These are phyloP conservation scores for Alternaria sp. DNA, from an alignment of 2,329 filamentous ascomycete genomes.

Conservation along the genomic window DNA sequence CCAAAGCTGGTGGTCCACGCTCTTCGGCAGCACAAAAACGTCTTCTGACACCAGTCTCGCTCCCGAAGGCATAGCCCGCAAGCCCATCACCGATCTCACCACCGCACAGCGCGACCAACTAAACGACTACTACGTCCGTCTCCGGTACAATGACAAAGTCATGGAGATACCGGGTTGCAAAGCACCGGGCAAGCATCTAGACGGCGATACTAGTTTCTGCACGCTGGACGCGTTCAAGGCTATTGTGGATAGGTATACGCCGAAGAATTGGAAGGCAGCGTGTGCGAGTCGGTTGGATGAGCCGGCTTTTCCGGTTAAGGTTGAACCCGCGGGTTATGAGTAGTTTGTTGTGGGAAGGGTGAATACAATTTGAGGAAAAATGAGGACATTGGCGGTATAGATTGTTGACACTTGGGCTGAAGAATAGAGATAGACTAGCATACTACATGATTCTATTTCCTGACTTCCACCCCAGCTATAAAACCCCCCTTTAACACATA, in stretches of 20 bases:
- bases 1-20: slow-evolving; percentile 45
- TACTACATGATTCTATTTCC: neutral
- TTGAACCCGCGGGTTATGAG: slow-evolving; percentile 44
- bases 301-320: slow-evolving; percentile 56
- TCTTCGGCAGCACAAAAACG: slow-evolving; percentile 40
- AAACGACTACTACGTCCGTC: slow-evolving; percentile 81
- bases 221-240: slow-evolving; percentile 92
- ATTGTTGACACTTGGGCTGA: no score
- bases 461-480: neutral
- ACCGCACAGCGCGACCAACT: slow-evolving; percentile 65
- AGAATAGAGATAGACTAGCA: neutral
- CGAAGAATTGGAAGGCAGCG: slow-evolving; percentile 74
- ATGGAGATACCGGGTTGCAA: slow-evolving; percentile 84
- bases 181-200: slow-evolving; percentile 77
- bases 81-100: slow-evolving; percentile 62
- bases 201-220: slow-evolving; percentile 87
- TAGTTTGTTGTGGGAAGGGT: neutral
- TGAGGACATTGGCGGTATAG: neutral
- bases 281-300: slow-evolving; percentile 63
- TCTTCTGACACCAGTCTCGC: slow-evolving; percentile 1
- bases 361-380: no score
- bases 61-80: slow-evolving; percentile 64
- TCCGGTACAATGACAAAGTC: slow-evolving; percentile 88
- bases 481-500: accelerated
- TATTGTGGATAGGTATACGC: slow-evolving; percentile 89